A percentile compares a stretch with the other conserved stretches of the same genome.
These are phyloP conservation scores for Stipa capillata DNA, from an alignment of 176 grass and related monocot species.

Conservation along the genomic window DNA sequence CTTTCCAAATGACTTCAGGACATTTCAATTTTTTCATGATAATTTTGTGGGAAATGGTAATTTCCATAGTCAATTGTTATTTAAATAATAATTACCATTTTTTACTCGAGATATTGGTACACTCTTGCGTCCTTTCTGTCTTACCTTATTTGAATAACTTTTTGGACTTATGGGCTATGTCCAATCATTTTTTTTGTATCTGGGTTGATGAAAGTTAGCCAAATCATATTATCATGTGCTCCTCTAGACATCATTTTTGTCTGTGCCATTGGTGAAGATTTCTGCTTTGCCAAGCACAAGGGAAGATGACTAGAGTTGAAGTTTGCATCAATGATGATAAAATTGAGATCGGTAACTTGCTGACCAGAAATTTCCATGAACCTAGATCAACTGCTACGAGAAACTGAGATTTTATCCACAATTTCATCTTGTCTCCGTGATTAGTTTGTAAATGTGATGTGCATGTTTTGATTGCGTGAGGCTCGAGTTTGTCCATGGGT, in stretches of 20 bases:
- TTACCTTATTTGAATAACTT: not conserved
- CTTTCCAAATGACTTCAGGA: not conserved
- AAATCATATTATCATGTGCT: slow-evolving; percentile 67
- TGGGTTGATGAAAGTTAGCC: slow-evolving; percentile 80
- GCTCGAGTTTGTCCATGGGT: not conserved
- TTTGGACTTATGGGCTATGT: not conserved
- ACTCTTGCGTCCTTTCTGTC: not conserved
- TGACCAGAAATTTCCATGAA: slow-evolving; percentile 27
- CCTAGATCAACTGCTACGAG: not conserved
- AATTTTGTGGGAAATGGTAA: not conserved
- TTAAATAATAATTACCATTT: not conserved
- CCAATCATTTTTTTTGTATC: slow-evolving; percentile 16
- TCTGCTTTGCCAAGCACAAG: not conserved
- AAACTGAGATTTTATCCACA: not conserved
- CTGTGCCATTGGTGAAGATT: not conserved
- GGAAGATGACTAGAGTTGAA: too few relatives aligned
- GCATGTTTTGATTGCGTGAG: not conserved
- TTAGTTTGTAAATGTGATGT: not conserved
- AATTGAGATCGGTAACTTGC: slow-evolving; percentile 37
- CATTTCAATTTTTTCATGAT: not conserved
- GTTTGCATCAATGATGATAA: too few relatives aligned
- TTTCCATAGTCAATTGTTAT: not conserved
- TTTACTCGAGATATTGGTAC: not conserved
- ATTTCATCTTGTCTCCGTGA: not conserved
- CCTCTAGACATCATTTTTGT: too few relatives aligned